Evolutionary conservation across 176 grass and related monocot genomes (phyloP), one percentile per base, ranked within the genome.

Genomic region (Lolium rigidum): DNA sequence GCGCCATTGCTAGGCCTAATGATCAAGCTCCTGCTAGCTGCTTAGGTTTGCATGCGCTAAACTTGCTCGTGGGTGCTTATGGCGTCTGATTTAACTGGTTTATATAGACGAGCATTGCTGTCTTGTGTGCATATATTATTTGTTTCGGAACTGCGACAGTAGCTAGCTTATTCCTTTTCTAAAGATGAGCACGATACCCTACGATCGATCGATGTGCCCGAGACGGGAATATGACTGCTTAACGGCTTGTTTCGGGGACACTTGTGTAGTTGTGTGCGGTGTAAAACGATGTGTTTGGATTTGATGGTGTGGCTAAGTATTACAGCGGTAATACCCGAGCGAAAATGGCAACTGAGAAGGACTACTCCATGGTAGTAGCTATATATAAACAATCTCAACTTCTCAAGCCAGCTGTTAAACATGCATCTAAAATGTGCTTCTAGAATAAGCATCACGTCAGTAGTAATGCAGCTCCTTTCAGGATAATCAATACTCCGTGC

Each of bases 241-340:
- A 49, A 24, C 38, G 49, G 9, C 51, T 72, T 41, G 11, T 22
- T 61, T 50, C 12, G n/a, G 11, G n/a, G 9, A 71, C n/a, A 71
- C 14, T 46, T 41, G 12, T 49, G n/a, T 10, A 15, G 50, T 31
- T 44, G 20, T 71, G 81, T 31, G 26, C 9, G 57, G 7, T 61
- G 58, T 61, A 24, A 43, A 74, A 83, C 21, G 37, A 61, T 25
- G 5, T 7, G 44, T 50, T 50, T 84, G 82, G 82, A 47, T 62
- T 84, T 63, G 15, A 62, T 9, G 55, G 15, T 35, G 70, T 46
- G 3, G 55, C 13, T 21, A 21, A 35, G 59, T 61, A 24, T 60
- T 35, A 10, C 24, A 75, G 24, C 70, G 69, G 69, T 83, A 83
- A 83, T 41, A 82, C 4, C 41, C 41, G 41, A 6, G 41, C 41